phyloP scores from a whole-genome alignment of 129 eudicot species.

The Lactuca sativa region DNA sequence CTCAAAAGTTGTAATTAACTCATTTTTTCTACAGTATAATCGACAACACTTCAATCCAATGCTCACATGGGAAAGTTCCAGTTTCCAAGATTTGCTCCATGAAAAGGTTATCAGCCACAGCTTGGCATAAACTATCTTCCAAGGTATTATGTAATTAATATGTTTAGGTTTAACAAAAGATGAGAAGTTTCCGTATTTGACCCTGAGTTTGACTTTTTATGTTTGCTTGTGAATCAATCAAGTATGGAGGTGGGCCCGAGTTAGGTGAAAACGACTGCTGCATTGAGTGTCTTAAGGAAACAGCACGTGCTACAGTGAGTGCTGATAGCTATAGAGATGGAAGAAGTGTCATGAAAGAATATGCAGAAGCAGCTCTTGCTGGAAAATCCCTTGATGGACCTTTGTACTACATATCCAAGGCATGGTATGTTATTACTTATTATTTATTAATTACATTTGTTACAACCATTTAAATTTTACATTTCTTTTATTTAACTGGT shows the following conservation, averaged over 20 bases:
- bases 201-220: constrained; percentile 21
- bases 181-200: constrained; percentile 1
- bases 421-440: constrained; percentile 59
- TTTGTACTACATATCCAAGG: constrained; percentile 63
- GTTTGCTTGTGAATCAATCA: constrained; percentile 27
- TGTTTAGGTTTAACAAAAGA: not conserved
- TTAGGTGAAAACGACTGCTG: constrained; percentile 72
- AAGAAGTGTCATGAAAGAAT: constrained; percentile 68
- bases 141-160: constrained; percentile 53
- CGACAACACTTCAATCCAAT: constrained; percentile 72
- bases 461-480: too few species aligned
- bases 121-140: constrained; percentile 70
- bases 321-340: constrained; percentile 82
- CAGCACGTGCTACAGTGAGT: constrained; percentile 55
- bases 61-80: constrained; percentile 85
- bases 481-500: too few species aligned
- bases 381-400: constrained; percentile 68
- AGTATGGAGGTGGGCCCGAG: constrained; percentile 86
- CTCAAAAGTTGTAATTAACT: too few species aligned
- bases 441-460: not conserved
- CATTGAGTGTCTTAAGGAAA: constrained; percentile 61
- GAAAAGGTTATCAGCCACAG: constrained; percentile 81
- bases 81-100: constrained; percentile 63
- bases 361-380: constrained; percentile 92
- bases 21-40: constrained; percentile 54